Base-by-base conservation (phyloP, 1,284 basidiomycete genomes). In the Austroboletus novae-zelandiae region DNA sequence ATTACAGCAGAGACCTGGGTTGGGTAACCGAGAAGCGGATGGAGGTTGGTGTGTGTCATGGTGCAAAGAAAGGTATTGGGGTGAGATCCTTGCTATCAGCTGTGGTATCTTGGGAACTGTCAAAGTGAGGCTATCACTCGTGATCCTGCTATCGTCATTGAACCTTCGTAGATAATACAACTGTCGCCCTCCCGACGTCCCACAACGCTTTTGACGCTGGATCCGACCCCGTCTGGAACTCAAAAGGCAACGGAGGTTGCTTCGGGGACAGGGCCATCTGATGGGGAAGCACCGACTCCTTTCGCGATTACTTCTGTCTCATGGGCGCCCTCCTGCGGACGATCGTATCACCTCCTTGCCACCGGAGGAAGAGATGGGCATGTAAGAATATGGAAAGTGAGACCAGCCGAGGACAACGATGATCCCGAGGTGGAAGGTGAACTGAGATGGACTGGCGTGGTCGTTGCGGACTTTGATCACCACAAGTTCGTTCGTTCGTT, bases 61-160 rank as follows among this genome's bases (percentile, higher is more conserved):
- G 93, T 97, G 94, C 69, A 91, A 91, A 62, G 94, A 98, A 60
- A 78, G 81, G 53, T 95, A 93, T 70, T 95, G 93, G 92, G 94
- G 94, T 1, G 89, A 94, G 62, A 66, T 95, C 23, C 73, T 97
- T 40, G 92, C 90, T 13, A 84, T 83, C 0, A 82, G 83, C 2
- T 81, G 81, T 46, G 93, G 93, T 1, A 77, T 81, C 2, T 81
- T 74, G 52, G 88, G 90, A 0, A 69, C 82, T 15, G 74, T 96
- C 42, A 91, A 94, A 69, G 90, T 93, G 40, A 48, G 60, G 40
- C 4, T 3, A n/a, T 20, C 20, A 3, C n/a, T 27, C 15, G 8
- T 4, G 4, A 50, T 27, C 13, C 2, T 18, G 5, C 9, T 9
- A 40, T 10, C 30, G 40, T 44, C 40, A 37, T 40, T 36, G 39